Evolutionary conservation across 2,329 filamentous ascomycete species (phyloP).

Genomic region (Lecanicillium sp.): DNA sequence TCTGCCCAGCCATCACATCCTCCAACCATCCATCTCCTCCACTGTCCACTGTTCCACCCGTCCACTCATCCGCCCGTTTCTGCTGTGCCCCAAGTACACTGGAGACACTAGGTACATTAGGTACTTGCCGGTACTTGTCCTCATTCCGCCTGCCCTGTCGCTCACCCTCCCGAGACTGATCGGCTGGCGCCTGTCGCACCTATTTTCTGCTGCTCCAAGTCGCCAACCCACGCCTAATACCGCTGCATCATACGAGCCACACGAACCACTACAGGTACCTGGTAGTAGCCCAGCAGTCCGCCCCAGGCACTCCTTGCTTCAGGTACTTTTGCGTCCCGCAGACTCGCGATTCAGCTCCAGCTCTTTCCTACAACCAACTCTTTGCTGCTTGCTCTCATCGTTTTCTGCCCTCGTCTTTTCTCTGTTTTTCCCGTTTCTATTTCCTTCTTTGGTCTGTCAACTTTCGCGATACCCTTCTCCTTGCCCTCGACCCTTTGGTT

Average conservation of each 20-base stretch:
- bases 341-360: conserved; percentile 12
- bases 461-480: background rate
- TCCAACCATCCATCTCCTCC: no score
- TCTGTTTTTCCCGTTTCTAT: background rate
- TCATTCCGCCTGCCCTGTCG: background rate
- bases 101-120: no score
- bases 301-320: background rate
- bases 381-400: no score
- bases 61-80: no score
- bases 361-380: conserved; percentile 8
- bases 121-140: no score
- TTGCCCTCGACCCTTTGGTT: no score
- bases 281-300: no score
- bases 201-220: background rate
- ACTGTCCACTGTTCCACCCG: no score
- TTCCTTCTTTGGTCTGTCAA: background rate
- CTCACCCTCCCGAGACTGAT: conserved; percentile 6
- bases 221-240: background rate
- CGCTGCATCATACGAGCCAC: conserved; percentile 7
- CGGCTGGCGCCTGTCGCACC: conserved; percentile 10
- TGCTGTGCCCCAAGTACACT: no score
- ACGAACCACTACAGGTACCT: conserved; percentile 3
- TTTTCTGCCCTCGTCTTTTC: no score
- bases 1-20: no score
- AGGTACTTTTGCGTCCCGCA: conserved; percentile 11